Conservation (phyloP, 1,139 yeast genomes). For the Hyphopichia pseudoburtonii region DNA sequence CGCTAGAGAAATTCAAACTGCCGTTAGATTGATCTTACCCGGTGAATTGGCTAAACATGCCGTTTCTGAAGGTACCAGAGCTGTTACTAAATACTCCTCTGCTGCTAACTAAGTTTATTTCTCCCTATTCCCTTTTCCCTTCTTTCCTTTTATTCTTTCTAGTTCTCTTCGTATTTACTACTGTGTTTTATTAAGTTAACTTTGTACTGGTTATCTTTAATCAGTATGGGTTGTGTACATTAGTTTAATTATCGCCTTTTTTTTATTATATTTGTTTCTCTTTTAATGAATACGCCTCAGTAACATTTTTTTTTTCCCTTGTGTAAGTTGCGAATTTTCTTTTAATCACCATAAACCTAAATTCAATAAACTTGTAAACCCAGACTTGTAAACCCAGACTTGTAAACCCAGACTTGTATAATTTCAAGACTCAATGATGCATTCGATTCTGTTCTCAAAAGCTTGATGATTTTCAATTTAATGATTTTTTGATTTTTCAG, state of each 20-base stretch:
- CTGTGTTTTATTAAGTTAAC: constrained; percentile 7
- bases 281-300: constrained; percentile 12
- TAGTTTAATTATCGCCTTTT: constrained; percentile 13
- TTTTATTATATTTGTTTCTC: no score
- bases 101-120: constrained; percentile 52
- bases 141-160: constrained; percentile 7
- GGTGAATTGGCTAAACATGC: constrained; percentile 99
- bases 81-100: constrained; percentile 98
- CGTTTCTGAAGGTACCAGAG: constrained; percentile 99
- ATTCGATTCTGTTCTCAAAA: no score
- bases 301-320: not conserved
- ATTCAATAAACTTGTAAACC: no score
- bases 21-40: constrained; percentile 97
- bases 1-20: constrained; percentile 99
- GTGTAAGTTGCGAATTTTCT: no score
- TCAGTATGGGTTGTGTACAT: constrained; percentile 21
- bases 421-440: no score
- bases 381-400: no score
- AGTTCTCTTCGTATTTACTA: not conserved
- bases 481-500: no score
- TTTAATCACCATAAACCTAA: no score
- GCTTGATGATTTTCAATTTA: no score
- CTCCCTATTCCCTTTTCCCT: no score
- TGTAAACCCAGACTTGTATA: no score
- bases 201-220: constrained; percentile 8